A percentile compares a stretch with the other conserved stretches of the same genome.
These are phyloP conservation scores for Stagonosporopsis cucurbitacearum DNA, from an alignment of 2,329 filamentous ascomycete genomes.

Conservation along the genomic window DNA sequence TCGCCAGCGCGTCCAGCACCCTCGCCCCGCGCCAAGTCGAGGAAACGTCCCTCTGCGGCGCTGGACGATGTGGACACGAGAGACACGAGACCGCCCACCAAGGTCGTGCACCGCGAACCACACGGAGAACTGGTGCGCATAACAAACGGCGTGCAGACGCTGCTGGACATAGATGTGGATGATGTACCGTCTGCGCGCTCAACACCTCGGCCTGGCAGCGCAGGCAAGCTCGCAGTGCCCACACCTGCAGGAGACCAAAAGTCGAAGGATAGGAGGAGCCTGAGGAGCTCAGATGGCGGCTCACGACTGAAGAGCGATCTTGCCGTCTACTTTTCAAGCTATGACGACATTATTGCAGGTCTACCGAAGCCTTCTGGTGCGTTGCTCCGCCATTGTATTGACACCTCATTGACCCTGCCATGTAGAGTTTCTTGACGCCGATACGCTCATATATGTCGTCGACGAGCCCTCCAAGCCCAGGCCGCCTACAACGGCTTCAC, in stretches of 20 bases:
- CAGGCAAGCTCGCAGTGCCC: slow-evolving; percentile 38
- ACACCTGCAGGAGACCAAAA: slow-evolving; percentile 21
- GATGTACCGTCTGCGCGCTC: slow-evolving; percentile 40
- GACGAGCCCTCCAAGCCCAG: slow-evolving; percentile 59
- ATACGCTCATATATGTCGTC: slow-evolving; percentile 75
- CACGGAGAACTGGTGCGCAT: slow-evolving; percentile 52
- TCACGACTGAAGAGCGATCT: slow-evolving; percentile 90
- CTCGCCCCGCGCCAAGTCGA: slow-evolving; percentile 32
- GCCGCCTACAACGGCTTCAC: slow-evolving; percentile 28
- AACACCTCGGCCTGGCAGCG: slow-evolving; percentile 40
- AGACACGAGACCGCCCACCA: slow-evolving; percentile 49
- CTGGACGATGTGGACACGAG: slow-evolving; percentile 35
- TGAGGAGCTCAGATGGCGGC: slow-evolving; percentile 83
- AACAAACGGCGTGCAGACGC: slow-evolving; percentile 51
- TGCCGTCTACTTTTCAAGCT: slow-evolving; percentile 88
- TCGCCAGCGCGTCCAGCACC: slow-evolving; percentile 24
- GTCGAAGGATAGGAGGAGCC: slow-evolving; percentile 70
- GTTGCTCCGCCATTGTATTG: slow-evolving; percentile 24
- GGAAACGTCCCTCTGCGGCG: slow-evolving; percentile 41
- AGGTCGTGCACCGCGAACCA: slow-evolving; percentile 50
- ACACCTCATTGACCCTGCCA: slow-evolving; percentile 24
- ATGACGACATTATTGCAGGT: slow-evolving; percentile 91
- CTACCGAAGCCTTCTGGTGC: slow-evolving; percentile 78
- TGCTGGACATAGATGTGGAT: slow-evolving; percentile 44
- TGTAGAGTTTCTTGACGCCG: slow-evolving; percentile 73